Conservation (phyloP, 192 early-diverging fungal genomes). For the Borealophlyctis nickersoniae region DNA sequence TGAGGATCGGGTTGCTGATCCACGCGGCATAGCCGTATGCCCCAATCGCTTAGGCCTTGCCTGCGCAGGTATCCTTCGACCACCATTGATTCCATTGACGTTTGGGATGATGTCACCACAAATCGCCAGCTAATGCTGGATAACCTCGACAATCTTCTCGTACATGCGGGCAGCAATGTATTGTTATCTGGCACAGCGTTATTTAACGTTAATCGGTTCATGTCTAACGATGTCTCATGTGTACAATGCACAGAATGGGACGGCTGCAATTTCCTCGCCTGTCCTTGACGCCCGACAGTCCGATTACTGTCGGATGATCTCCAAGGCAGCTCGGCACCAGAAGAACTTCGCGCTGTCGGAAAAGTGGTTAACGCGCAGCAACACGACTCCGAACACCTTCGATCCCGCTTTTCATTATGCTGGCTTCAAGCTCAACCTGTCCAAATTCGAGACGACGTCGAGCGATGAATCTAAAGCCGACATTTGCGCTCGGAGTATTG, state of each 20-base stretch:
- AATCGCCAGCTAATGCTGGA: slow-evolving; percentile 47
- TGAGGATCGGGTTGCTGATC: no score
- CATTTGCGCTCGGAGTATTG: not conserved
- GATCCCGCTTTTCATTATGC: slow-evolving; percentile 22
- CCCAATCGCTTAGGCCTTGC: slow-evolving; percentile 8
- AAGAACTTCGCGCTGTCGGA: slow-evolving; percentile 55
- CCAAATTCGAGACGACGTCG: not conserved
- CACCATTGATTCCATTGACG: slow-evolving; percentile 47
- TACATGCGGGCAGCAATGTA: no score
- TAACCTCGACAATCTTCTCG: no score
- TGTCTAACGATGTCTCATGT: no score
- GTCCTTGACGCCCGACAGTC: no score
- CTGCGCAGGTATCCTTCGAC: slow-evolving; percentile 41
- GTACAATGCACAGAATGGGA: no score
- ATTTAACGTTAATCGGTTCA: no score
- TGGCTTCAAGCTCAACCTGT: slow-evolving; percentile 23
- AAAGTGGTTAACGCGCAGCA: slow-evolving; percentile 34
- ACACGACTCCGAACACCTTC: slow-evolving; percentile 12
- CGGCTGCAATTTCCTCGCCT: no score
- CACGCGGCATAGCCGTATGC: no score
- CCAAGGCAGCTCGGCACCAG: slow-evolving; percentile 59
- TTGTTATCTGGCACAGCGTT: no score
- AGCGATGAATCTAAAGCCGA: not conserved
- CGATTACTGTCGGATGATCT: slow-evolving; percentile 34
- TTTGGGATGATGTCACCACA: slow-evolving; percentile 62